Evolutionary conservation across 306 rosid species (phyloP).

Genomic region (Casuarina cunninghamiana): DNA sequence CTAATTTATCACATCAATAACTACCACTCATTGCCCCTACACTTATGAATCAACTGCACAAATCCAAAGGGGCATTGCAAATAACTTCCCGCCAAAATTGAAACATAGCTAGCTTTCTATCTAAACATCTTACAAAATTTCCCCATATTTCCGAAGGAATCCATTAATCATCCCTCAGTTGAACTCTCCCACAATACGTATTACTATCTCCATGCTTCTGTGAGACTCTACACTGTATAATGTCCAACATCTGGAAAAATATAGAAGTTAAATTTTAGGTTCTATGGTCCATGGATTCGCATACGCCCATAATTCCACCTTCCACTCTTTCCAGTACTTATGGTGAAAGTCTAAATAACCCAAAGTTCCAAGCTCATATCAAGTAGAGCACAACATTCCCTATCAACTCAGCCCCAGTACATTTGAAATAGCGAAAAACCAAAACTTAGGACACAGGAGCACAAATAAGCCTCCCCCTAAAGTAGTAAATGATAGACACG

Average conservation of each 20-base stretch:
- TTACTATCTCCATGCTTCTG: neutral
- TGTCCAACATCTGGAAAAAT: no score
- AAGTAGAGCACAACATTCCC: neutral
- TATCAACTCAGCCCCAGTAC: neutral
- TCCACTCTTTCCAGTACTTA: neutral
- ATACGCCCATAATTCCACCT: no score
- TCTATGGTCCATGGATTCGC: no score
- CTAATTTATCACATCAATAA: neutral
- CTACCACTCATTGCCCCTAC: neutral
- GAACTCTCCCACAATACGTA: neutral
- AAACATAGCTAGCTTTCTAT: neutral
- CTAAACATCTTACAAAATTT: no score
- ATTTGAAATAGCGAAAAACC: neutral
- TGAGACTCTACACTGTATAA: neutral
- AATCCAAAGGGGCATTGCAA: neutral
- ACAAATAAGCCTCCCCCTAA: neutral
- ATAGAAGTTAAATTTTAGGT: no score
- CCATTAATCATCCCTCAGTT: no score
- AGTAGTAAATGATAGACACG: neutral
- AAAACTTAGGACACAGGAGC: no score
- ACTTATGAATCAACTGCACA: neutral
- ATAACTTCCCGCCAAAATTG: neutral
- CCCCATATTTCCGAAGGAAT: no score
- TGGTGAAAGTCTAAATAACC: no score
- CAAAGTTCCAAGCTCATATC: neutral